Percentiles rank a stretch among this genome's conserved stretches.
phyloP scores from a whole-genome alignment of 768 basidiomycete genomes.

The Basidioascus undulatus region DNA sequence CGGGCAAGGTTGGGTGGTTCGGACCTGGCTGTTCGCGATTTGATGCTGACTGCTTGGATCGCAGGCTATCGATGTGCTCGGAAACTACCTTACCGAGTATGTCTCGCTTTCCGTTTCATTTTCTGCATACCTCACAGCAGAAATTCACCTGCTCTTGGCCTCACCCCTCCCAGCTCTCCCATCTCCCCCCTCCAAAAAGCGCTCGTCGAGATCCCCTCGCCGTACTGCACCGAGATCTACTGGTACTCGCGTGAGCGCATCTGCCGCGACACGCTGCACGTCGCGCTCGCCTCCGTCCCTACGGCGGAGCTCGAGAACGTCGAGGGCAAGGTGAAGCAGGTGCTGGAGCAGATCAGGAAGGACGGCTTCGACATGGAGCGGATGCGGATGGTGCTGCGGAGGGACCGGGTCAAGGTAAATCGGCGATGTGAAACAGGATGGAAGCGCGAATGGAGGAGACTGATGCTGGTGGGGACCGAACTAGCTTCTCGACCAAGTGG shows the following conservation, averaged over 20 bases:
- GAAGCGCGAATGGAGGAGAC: background rate
- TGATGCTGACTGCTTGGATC: conserved; percentile 9
- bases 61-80: conserved; percentile 61
- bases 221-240: conserved; percentile 50
- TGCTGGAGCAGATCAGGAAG: conserved; percentile 39
- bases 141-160: too few species aligned
- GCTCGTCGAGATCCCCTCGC: conserved; percentile 72
- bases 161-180: too few species aligned
- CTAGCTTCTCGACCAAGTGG: conserved; percentile 58
- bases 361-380: conserved; percentile 74
- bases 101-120: too few species aligned
- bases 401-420: conserved; percentile 63
- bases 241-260: conserved; percentile 56
- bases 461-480: background rate
- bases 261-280: conserved; percentile 41
- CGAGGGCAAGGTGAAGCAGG: conserved; percentile 37
- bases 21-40: conserved; percentile 1
- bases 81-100: conserved; percentile 71
- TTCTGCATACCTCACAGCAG: too few species aligned
- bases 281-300: conserved; percentile 67
- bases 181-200: conserved; percentile 36
- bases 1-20: conserved; percentile 36
- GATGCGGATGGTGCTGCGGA: conserved; percentile 60
- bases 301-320: conserved; percentile 51
- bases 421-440: background rate